These are phyloP conservation scores for Sugiyamaella mastotermitis DNA, from an alignment of 805 yeast species.

Conservation along the genomic window DNA sequence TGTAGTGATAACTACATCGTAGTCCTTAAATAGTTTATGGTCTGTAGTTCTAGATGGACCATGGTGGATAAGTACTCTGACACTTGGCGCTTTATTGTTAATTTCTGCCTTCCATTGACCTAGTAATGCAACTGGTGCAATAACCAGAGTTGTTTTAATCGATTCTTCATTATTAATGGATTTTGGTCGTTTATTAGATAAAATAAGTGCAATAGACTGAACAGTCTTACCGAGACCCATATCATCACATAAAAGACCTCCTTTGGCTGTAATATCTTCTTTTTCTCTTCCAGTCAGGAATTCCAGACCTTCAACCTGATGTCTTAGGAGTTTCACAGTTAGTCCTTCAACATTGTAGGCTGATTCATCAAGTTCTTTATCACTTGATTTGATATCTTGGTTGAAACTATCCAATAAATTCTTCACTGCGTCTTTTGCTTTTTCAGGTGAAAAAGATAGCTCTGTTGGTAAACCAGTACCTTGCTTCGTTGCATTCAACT, in stretches of 20 bases:
- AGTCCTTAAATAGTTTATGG: conserved; percentile 15
- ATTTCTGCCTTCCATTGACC: conserved; percentile 40
- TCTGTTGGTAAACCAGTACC: too few species aligned
- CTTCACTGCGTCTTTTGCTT: not conserved
- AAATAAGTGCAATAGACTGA: conserved; percentile 63
- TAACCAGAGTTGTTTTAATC: conserved; percentile 31
- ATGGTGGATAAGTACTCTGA: conserved; percentile 29
- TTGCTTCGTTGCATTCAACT: not conserved
- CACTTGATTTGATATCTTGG: conserved; percentile 3
- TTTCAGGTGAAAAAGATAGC: not conserved
- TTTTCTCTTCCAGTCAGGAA: conserved; percentile 38
- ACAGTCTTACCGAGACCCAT: conserved; percentile 90
- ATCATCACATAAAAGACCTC: conserved; percentile 75
- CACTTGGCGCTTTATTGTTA: conserved; percentile 31
- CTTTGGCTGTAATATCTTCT: conserved; percentile 30
- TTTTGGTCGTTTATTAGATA: conserved; percentile 29
- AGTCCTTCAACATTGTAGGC: conserved; percentile 32
- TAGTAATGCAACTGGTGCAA: conserved; percentile 39
- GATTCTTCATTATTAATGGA: not conserved
- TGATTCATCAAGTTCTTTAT: conserved; percentile 5
- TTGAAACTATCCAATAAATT: not conserved
- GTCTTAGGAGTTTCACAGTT: conserved; percentile 36
- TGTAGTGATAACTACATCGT: conserved; percentile 35
- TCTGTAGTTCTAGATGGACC: conserved; percentile 26
- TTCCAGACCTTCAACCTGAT: conserved; percentile 40